These are phyloP conservation scores for Hydnomerulius pinastri DNA, from an alignment of 768 basidiomycete genomes.

Conservation along the genomic window DNA sequence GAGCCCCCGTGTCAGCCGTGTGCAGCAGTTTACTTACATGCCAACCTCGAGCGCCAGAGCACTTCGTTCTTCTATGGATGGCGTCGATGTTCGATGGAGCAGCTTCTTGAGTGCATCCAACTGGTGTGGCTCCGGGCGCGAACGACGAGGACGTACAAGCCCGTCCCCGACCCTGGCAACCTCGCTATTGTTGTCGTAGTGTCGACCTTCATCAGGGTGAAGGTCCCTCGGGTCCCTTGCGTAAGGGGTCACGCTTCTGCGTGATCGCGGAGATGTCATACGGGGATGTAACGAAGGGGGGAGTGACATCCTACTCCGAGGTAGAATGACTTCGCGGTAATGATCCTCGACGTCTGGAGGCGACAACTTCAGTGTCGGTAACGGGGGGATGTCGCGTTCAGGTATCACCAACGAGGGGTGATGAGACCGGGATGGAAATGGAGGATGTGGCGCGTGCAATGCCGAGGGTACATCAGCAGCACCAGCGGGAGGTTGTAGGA, in stretches of 20 bases:
- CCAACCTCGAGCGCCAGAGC: constrained; percentile 75
- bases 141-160: constrained; percentile 61
- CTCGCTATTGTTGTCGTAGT: constrained; percentile 24
- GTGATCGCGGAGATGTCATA: constrained; percentile 30
- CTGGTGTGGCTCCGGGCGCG: constrained; percentile 78
- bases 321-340: constrained; percentile 17
- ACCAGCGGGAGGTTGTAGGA: constrained; percentile 17
- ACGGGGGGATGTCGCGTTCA: constrained; percentile 18
- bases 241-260: constrained; percentile 29
- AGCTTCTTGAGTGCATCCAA: constrained; percentile 73
- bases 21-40: constrained; percentile 50
- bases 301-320: constrained; percentile 33
- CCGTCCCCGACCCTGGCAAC: constrained; percentile 27
- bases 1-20: not conserved
- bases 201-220: constrained; percentile 26
- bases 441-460: constrained; percentile 15
- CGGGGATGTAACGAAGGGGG: constrained; percentile 31
- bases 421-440: constrained; percentile 29
- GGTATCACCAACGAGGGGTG: constrained; percentile 31
- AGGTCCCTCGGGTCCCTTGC: constrained; percentile 27
- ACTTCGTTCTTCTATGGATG: constrained; percentile 78
- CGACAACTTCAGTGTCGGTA: constrained; percentile 11
- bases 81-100: constrained; percentile 66
- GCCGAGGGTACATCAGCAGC: constrained; percentile 3
- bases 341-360: constrained; percentile 16